These are phyloP conservation scores for Nicotiana benthamiana DNA, from an alignment of 257 asterid species.

Conservation along the genomic window DNA sequence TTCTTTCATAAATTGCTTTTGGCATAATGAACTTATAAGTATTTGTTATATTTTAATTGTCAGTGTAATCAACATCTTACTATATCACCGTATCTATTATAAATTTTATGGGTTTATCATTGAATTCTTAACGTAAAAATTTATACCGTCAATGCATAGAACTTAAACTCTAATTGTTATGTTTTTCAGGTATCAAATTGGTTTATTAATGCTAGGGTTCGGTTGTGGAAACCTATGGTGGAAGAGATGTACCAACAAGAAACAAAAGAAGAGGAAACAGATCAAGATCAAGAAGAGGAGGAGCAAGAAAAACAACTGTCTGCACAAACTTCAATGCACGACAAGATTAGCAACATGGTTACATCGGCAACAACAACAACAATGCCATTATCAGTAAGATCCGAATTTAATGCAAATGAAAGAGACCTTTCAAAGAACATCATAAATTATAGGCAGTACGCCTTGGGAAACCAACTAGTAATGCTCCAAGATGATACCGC, in stretches of 20 bases:
- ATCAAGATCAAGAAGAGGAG: constrained; percentile 8
- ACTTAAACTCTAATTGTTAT: not conserved
- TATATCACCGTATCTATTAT: too few relatives aligned
- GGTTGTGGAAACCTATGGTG: constrained; percentile 89
- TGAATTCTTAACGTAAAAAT: too few relatives aligned
- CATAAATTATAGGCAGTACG: constrained; percentile 24
- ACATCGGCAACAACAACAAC: constrained; percentile 5
- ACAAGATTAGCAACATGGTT: not conserved
- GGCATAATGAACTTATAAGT: too few relatives aligned
- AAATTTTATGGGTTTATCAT: too few relatives aligned
- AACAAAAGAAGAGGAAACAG: constrained; percentile 27
- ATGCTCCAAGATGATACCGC: constrained; percentile 13
- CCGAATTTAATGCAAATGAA: constrained; percentile 36
- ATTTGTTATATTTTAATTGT: too few relatives aligned
- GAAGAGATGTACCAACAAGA: constrained; percentile 81
- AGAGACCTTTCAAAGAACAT: constrained; percentile 34
- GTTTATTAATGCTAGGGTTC: constrained; percentile 95
- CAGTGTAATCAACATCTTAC: too few relatives aligned
- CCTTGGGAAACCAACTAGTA: constrained; percentile 33
- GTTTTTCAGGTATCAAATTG: constrained; percentile 67
- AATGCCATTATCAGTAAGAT: constrained; percentile 17
- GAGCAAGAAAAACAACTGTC: not conserved
- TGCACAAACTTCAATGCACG: constrained; percentile 24
- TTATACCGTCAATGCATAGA: not conserved
- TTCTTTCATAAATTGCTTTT: too few relatives aligned